Evolutionary conservation across 1,139 yeast genomes (phyloP).

Genomic region (Debaryomyces coudertii): DNA sequence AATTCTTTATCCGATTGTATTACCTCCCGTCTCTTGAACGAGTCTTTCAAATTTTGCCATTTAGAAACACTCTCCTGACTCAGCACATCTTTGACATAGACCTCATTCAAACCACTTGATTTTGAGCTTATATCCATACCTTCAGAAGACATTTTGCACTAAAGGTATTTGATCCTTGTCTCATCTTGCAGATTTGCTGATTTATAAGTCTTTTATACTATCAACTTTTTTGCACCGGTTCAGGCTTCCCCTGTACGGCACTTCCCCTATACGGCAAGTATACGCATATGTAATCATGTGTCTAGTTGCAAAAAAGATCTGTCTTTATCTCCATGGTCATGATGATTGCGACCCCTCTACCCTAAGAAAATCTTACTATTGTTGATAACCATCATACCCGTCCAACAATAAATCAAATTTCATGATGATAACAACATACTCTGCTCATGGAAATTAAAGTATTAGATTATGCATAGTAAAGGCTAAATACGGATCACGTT

Average conservation of each 20-base stretch:
- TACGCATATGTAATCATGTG: neutral
- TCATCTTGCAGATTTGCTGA: neutral
- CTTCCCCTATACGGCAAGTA: slow-evolving; percentile 1
- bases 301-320: neutral
- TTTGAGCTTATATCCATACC: slow-evolving; percentile 4
- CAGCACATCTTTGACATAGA: neutral
- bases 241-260: slow-evolving; percentile 2
- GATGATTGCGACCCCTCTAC: neutral
- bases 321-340: neutral
- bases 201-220: neutral
- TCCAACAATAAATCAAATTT: neutral
- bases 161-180: neutral
- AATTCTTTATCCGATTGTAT: slow-evolving; percentile 14
- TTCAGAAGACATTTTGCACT: slow-evolving; percentile 1
- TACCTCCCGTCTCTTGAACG: slow-evolving; percentile 35
- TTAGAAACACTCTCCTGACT: slow-evolving; percentile 8
- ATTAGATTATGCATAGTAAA: neutral
- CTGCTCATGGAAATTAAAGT: neutral
- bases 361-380: neutral
- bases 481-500: neutral
- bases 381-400: neutral
- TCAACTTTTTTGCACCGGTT: neutral
- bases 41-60: slow-evolving; percentile 35
- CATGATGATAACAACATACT: neutral
- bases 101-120: neutral